Base-by-base conservation (phyloP, 805 yeast genomes). In the Candida wancherniae region DNA sequence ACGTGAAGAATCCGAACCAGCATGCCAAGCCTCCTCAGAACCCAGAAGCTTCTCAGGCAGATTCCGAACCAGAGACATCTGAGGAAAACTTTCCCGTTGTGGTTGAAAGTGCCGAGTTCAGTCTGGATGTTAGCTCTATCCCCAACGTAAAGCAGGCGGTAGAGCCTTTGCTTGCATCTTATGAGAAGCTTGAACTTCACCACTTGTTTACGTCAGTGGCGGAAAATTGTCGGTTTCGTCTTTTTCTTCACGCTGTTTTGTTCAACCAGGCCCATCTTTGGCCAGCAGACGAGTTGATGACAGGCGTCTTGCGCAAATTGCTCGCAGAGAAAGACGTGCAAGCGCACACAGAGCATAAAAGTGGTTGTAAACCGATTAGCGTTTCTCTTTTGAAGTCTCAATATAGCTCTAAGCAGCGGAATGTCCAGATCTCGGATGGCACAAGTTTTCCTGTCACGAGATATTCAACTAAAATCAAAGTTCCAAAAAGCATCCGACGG, bases 191-290 rank as follows among this genome's bases (percentile, higher is more conserved):
- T 11, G 11, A 19, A 4, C 33, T 44, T n/a, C 39, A 31, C 18
- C 26, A 28, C 12, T 13, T 42, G 20, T 42, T 44, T 24, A 31
- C 15, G 24, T 20, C 22, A 8, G 13, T 10, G 2, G 40, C 33
- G 16, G 33, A 27, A 10, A 42, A 44, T 24, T 35, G 36, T 26
- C 32, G 29, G 18, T 44, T 44, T 29, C 37, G 48, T 6, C 32
- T 44, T 14, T 33, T 27, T 31, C 35, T 44, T 6, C 28, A 39
- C 19, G 45, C 47, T 8, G 27, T 39, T 7, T 30, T 31, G 5
- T 29, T 22, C 23, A 36, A 38, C 10, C 35, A 33, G 3, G 24
- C 24, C 3, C 21, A 14, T 10, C 19, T 19, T 16, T 37, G 41
- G 41, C 28, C 37, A 11, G 5, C 13, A n/a, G 37, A 37, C 17